Conservation (phyloP, 176 grass and related monocot species). For the Olyra latifolia region DNA sequence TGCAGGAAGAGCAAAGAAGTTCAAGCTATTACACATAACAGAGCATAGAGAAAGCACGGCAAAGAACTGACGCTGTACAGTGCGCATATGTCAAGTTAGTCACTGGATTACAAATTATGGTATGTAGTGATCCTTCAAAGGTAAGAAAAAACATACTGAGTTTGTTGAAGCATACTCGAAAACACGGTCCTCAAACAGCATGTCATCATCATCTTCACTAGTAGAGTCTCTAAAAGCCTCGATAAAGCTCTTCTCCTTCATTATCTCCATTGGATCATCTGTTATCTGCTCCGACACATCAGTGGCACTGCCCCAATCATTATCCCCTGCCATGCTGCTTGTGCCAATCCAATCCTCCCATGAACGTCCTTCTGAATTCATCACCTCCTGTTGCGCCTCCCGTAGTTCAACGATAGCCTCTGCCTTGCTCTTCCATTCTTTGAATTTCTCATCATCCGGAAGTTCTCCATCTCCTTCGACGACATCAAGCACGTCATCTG, state of each 20-base stretch:
- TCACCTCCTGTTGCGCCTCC: constrained; percentile 47
- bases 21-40: not conserved
- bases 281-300: not conserved
- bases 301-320: constrained; percentile 1
- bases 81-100: not conserved
- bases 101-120: not conserved
- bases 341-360: constrained; percentile 60
- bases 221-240: constrained; percentile 36
- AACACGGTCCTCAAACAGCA: constrained; percentile 63
- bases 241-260: constrained; percentile 53
- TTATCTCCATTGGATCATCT: constrained; percentile 47
- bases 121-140: not conserved
- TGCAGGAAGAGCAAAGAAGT: not conserved
- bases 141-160: constrained; percentile 29
- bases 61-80: not conserved
- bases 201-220: constrained; percentile 44
- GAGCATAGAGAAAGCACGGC: not conserved
- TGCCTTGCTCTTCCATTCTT: constrained; percentile 56
- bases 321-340: constrained; percentile 13
- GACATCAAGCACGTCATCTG: constrained; percentile 24
- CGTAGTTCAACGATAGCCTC: constrained; percentile 60
- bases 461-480: constrained; percentile 23
- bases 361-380: constrained; percentile 37
- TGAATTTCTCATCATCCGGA: constrained; percentile 52
- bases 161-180: constrained; percentile 52